Conservation (phyloP, 2,329 filamentous ascomycete genomes). For the Byssochlamys sp. region DNA sequence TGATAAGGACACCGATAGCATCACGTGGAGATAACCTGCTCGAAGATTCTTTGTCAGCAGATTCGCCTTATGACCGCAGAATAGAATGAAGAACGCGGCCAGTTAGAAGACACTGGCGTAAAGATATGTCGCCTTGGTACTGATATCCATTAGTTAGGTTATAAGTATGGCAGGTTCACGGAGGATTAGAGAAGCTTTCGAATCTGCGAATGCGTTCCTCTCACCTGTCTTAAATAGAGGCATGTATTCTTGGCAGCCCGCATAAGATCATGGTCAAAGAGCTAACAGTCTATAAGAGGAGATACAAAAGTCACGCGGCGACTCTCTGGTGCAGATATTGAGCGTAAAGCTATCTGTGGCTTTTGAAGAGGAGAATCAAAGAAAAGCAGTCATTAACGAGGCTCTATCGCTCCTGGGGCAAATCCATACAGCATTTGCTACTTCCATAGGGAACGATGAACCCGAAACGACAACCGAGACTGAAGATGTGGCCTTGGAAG, state of each 20-base stretch:
- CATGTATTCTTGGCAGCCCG: constrained; percentile 18
- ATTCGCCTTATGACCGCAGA: background rate
- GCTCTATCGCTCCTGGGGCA: constrained; percentile 24
- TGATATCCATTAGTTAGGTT: background rate
- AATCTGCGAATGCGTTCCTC: constrained; percentile 26
- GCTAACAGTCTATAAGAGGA: constrained; percentile 30
- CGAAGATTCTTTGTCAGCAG: background rate
- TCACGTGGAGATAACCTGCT: background rate
- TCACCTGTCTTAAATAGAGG: constrained; percentile 33
- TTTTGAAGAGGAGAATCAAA: constrained; percentile 8
- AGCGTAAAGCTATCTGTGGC: constrained; percentile 6
- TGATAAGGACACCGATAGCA: background rate
- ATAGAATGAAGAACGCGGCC: background rate
- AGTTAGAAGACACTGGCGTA: background rate
- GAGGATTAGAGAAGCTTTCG: constrained; percentile 22
- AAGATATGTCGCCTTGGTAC: background rate
- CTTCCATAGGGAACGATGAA: background rate
- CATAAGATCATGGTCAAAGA: constrained; percentile 4
- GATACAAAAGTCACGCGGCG: constrained; percentile 25
- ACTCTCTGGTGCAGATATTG: constrained; percentile 28
- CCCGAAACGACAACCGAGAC: constrained; percentile 1
- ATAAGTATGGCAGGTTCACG: constrained; percentile 20
- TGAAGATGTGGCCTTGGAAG: constrained; percentile 27
- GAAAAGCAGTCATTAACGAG: constrained; percentile 22
- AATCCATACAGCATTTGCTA: constrained; percentile 28